phyloP scores from a whole-genome alignment of 2,329 filamentous ascomycete genomes.

The Aureobasidium pullulans region DNA sequence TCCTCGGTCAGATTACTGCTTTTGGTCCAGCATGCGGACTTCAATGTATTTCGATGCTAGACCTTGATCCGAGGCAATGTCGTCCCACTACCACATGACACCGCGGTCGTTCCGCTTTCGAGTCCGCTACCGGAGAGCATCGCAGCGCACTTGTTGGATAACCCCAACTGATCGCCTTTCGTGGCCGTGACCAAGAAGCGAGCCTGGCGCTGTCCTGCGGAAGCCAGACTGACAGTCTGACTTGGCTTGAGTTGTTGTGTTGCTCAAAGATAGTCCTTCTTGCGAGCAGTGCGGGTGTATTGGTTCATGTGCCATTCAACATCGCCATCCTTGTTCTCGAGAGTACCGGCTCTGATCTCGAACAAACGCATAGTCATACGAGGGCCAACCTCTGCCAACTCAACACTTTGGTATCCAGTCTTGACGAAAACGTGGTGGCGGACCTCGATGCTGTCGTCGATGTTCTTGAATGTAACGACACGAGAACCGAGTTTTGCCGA shows the following conservation, averaged over 20 bases:
- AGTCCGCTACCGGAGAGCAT: background rate
- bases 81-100: background rate
- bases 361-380: constrained; percentile 97
- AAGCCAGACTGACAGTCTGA: background rate
- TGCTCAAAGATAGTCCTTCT: constrained; percentile 88
- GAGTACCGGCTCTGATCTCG: constrained; percentile 81
- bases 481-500: constrained; percentile 77
- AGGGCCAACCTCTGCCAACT: constrained; percentile 82
- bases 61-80: background rate
- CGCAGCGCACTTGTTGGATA: background rate
- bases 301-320: constrained; percentile 95
- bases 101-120: background rate
- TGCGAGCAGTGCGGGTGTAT: constrained; percentile 85
- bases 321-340: constrained; percentile 92
- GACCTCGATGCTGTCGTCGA: constrained; percentile 81
- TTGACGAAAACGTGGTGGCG: constrained; percentile 90
- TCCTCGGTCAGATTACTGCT: background rate
- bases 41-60: too few relatives aligned
- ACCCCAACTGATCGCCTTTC: background rate
- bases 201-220: constrained; percentile 3
- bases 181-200: background rate
- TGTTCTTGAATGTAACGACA: constrained; percentile 90
- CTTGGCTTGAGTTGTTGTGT: background rate
- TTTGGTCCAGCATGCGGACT: background rate
- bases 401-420: constrained; percentile 82